These are phyloP conservation scores for Dipteronia dyeriana DNA, from an alignment of 345 rosid genomes.

Conservation along the genomic window DNA sequence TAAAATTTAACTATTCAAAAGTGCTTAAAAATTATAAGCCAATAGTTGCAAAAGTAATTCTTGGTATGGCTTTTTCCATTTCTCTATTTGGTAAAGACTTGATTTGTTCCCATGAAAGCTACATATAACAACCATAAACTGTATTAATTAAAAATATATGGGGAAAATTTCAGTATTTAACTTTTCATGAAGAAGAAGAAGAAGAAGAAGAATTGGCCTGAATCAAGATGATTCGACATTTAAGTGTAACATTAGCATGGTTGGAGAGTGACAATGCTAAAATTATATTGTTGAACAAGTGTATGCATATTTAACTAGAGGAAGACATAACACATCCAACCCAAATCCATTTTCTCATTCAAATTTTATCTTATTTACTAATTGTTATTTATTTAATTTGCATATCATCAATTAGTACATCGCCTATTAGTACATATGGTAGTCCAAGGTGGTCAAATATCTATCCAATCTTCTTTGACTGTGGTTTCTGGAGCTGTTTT, in stretches of 20 bases:
- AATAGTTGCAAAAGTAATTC: not conserved
- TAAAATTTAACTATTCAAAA: too few relatives aligned
- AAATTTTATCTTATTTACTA: not conserved
- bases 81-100: not conserved
- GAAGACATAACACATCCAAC: not conserved
- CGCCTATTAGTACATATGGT: too few relatives aligned
- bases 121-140: constrained; percentile 1
- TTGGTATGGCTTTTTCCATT: not conserved
- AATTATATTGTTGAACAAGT: not conserved
- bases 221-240: constrained; percentile 1
- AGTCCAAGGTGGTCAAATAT: too few relatives aligned
- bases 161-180: not conserved
- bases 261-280: constrained; percentile 3
- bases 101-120: not conserved
- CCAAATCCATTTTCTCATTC: not conserved
- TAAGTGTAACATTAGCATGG: not conserved
- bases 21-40: too few relatives aligned
- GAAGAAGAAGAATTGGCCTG: not conserved
- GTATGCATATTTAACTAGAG: not conserved
- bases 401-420: too few relatives aligned
- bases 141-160: not conserved
- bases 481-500: too few relatives aligned
- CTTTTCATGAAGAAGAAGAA: not conserved
- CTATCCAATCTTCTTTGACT: too few relatives aligned
- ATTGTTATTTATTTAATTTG: too few relatives aligned